Evolutionary conservation across 768 basidiomycete genomes (phyloP).

Genomic region (Candolleomyces aberdarensis): DNA sequence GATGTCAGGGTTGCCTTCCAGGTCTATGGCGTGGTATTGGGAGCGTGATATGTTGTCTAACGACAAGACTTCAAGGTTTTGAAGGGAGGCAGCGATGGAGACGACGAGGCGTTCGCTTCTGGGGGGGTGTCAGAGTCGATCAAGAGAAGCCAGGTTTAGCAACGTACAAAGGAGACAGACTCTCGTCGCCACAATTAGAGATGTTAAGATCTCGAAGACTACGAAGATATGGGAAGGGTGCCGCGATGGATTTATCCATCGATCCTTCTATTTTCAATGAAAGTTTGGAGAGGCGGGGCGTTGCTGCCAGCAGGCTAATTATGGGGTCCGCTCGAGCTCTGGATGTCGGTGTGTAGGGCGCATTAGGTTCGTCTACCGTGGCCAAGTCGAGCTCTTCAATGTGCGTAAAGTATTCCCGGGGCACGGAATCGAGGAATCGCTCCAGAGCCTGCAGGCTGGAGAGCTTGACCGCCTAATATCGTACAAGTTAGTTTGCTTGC

Average conservation of each 20-base stretch:
- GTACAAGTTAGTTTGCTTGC: slow-evolving; percentile 10
- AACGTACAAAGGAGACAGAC: slow-evolving; percentile 42
- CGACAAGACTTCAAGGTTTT: slow-evolving; percentile 51
- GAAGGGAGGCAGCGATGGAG: slow-evolving; percentile 59
- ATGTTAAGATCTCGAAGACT: slow-evolving; percentile 47
- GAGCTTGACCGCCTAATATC: slow-evolving; percentile 47
- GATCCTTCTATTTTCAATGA: slow-evolving; percentile 47
- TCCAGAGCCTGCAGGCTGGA: slow-evolving; percentile 41
- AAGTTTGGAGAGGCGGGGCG: slow-evolving; percentile 46
- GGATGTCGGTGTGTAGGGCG: slow-evolving; percentile 19
- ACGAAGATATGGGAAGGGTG: slow-evolving; percentile 42
- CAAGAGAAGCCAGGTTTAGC: slow-evolving; percentile 5
- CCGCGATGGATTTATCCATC: slow-evolving; percentile 45
- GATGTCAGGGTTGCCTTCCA: slow-evolving; percentile 50
- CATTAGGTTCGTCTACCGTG: slow-evolving; percentile 23
- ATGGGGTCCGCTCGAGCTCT: slow-evolving; percentile 43
- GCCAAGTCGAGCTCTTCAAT: slow-evolving; percentile 53
- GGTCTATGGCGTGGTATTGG: slow-evolving; percentile 58
- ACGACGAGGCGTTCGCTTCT: slow-evolving; percentile 73
- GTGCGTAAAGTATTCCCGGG: slow-evolving; percentile 46
- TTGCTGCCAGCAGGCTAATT: slow-evolving; percentile 46
- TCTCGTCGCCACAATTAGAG: slow-evolving; percentile 42
- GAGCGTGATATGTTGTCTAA: slow-evolving; percentile 68
- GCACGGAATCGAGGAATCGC: slow-evolving; percentile 56
- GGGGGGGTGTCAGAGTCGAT: slow-evolving; percentile 6